Base-by-base conservation (phyloP, 2,329 filamentous ascomycete species). In the Calonectria hongkongensis region DNA sequence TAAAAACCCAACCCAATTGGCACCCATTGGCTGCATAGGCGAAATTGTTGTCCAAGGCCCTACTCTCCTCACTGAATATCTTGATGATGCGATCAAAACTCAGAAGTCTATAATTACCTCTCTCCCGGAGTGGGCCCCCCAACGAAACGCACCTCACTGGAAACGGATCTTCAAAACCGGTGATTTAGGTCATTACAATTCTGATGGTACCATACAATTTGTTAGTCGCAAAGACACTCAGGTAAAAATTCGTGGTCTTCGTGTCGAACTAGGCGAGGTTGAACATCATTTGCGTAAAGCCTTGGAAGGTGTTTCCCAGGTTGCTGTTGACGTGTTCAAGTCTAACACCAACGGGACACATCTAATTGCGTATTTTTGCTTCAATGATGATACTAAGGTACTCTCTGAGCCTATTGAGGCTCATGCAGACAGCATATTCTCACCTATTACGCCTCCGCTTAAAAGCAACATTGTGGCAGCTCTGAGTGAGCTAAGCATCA, bases 221-320 rank as follows among this genome's bases (percentile, higher is more conserved):
- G 74, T 88, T 58, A 88, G 88, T 51, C 83, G 89, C 33, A 88
- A 88, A 73, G 89, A 91, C 75, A 84, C 83, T 0, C 89, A 91
- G 78, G 84, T 91, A 45, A 91, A 91, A 76, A 81, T 91, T 25
- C 84, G 86, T 33, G 90, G 91, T 51, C 89, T 86, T 67, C 79
- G 88, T 68, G 47, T 66, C n/a, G 63, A 66, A 28, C 27, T 66
- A 82, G 72, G 69, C 18, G 74, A 76, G 33, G 43, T 73, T 43
- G 72, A 73, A 54, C 36, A 76, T 48, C 56, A 72, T 28, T 58
- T 77, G 18, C 54, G 28, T 33, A 28, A 56, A 30, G 21, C 43
- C 16, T 36, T 73, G 6, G 30, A 45, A 30, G 62, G 58, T n/a
- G 64, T 36, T 18, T 43, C 25, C 3, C 36, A 62, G n/a, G 68